A percentile compares a stretch with the other conserved stretches of the same genome.
These are phyloP conservation scores for Fusarium illudens DNA, from an alignment of 2,329 filamentous ascomycete genomes.

Conservation along the genomic window DNA sequence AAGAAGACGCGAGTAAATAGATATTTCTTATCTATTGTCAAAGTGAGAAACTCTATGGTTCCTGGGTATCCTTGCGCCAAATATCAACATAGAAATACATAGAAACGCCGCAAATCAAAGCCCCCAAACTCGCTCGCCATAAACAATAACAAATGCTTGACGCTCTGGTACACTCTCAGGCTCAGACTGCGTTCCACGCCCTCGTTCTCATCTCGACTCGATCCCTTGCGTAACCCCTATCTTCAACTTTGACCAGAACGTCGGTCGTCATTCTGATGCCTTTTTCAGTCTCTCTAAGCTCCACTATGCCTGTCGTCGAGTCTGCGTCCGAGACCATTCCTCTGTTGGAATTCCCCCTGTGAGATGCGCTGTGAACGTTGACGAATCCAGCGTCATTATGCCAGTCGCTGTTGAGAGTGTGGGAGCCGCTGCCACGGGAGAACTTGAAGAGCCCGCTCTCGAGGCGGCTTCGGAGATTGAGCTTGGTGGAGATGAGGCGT, in stretches of 20 bases:
- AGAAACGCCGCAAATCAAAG: neutral
- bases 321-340: slow-evolving; percentile 14
- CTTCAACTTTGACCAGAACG: slow-evolving; percentile 32
- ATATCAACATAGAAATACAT: neutral
- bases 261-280: slow-evolving; percentile 34
- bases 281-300: slow-evolving; percentile 26
- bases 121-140: neutral
- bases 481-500: slow-evolving; percentile 36
- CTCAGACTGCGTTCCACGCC: slow-evolving; percentile 32
- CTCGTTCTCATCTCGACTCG: slow-evolving; percentile 19
- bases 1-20: neutral
- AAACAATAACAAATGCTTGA: neutral
- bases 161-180: no score
- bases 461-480: slow-evolving; percentile 19
- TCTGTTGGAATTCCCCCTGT: slow-evolving; percentile 6
- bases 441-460: slow-evolving; percentile 34
- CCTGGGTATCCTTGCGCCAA: neutral
- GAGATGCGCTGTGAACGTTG: slow-evolving; percentile 15
- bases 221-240: slow-evolving; percentile 22
- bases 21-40: neutral
- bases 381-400: slow-evolving; percentile 12
- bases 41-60: neutral
- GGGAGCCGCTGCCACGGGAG: slow-evolving; percentile 25
- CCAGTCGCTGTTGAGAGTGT: slow-evolving; percentile 23
- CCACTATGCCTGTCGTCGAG: slow-evolving; percentile 22